A percentile compares a stretch with the other conserved stretches of the same genome.
Evolutionary conservation across 805 yeast species (phyloP).

Genomic region (Pichia rugopelliculosa): DNA sequence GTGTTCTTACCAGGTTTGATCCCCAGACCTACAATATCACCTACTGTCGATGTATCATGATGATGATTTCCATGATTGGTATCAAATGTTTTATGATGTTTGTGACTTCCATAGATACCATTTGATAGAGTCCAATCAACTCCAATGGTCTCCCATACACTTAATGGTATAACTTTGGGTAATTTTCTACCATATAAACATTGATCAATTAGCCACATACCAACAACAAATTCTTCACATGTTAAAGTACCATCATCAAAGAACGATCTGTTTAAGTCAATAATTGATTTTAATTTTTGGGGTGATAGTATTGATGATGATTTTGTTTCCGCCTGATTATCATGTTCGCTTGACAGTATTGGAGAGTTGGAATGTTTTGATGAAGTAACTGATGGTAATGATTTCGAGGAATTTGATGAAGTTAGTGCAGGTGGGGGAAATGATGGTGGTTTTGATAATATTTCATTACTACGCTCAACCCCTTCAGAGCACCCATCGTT

Average conservation of each 20-base stretch:
- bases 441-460: neutral
- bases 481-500: neutral
- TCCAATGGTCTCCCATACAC: conserved; percentile 54
- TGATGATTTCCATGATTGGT: neutral
- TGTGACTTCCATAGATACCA: neutral
- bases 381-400: neutral
- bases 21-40: conserved; percentile 3
- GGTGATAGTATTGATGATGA: neutral
- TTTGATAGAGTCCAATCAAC: conserved; percentile 4
- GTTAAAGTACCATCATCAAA: conserved; percentile 73
- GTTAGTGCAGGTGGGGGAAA: neutral
- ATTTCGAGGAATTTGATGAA: neutral
- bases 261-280: conserved; percentile 36
- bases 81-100: neutral
- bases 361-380: neutral
- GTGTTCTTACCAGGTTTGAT: conserved; percentile 1
- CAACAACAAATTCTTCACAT: conserved; percentile 82
- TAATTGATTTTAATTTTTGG: neutral
- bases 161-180: conserved; percentile 59
- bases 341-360: neutral
- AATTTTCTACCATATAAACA: conserved; percentile 88
- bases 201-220: conserved; percentile 97
- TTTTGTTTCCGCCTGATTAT: neutral
- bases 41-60: neutral
- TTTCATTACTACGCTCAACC: neutral